Base-by-base conservation (phyloP, 139 green algal genomes). In the Nannochloris sp. region DNA sequence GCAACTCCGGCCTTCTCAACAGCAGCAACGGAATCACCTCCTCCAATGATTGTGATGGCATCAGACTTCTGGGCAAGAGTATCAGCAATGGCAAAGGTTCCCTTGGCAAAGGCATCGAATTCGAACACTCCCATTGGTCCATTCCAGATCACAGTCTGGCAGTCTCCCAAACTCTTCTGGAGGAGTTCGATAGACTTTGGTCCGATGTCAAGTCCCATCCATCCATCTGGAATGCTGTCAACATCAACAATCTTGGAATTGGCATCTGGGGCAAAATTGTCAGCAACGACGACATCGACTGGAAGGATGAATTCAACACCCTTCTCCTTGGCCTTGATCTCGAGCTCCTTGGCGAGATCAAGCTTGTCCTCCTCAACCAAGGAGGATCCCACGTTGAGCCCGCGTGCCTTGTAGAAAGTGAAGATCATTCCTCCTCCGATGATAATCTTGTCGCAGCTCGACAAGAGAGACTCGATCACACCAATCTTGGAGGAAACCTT, bases 401-500 rank as follows among this genome's bases (percentile, higher is more conserved):
- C 91, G 59, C 79, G 74, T n/a, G 86, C 87, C 84, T 96, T 96
- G 91, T 95, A 96, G 88, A 98, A 98, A 67, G 93, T 98, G 88
- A 98, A 98, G 70, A 98, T 90, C 89, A 95, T 95, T 79, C 86
- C 88, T 56, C 87, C 89, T 63, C 88, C 86, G 51, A 95, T 78
- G 76, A 94, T 88, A 79, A 98, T 79, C 81, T 95, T 97, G 82
- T 99, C 87, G 50, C 81, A 85, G 83, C 95, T 96, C 6, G 81
- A 61, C 48, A 99, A 73, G 43, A 99, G 89, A 29, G 81, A 86
- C 84, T 97, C 91, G 60, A 99, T 97, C 53, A 99, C 93, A 36
- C 88, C 91, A 80, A 99, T 99, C 89, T 99, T 99, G 75, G 83
- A 91, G 62, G 87, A 96, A 33, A 99, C 93, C 86, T 98, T 98